Percentiles rank a stretch among this genome's conserved stretches.
phyloP scores from a whole-genome alignment of 169 alveolate species.

The Eimeria mitis region DNA sequence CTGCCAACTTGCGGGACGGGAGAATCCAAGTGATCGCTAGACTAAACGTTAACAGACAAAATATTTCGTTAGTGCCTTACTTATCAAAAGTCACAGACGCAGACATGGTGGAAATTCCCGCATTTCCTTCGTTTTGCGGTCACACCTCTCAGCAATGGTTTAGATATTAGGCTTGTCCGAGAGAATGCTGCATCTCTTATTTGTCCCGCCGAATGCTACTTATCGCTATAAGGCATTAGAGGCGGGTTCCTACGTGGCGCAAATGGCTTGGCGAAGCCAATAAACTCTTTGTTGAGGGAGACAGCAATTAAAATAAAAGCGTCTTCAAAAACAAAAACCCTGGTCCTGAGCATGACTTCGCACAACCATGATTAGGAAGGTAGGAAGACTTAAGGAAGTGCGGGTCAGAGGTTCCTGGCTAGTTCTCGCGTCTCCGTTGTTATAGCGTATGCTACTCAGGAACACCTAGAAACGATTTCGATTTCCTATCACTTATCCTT shows the following conservation, averaged over 20 bases:
- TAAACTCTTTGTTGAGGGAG: neutral
- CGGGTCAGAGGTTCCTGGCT: neutral
- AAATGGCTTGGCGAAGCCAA: neutral
- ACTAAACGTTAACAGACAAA: neutral
- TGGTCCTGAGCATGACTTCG: neutral
- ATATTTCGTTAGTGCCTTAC: neutral
- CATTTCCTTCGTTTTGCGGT: neutral
- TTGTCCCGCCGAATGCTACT: neutral
- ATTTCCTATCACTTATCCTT: neutral
- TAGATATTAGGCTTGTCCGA: neutral
- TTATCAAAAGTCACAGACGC: neutral
- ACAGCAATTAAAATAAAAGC: neutral
- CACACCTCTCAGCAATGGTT: neutral
- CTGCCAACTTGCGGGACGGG: neutral
- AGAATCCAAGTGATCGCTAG: neutral
- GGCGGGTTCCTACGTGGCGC: neutral
- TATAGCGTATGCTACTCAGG: neutral
- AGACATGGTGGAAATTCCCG: neutral
- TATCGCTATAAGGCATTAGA: neutral
- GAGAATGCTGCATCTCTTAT: neutral
- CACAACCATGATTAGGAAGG: neutral
- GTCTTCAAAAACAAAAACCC: neutral
- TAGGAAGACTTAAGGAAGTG: neutral
- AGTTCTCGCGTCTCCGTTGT: neutral
- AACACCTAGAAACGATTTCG: neutral